Evolutionary conservation across 2,329 filamentous ascomycete genomes (phyloP), one percentile per base, ranked within the genome.

Genomic region (Cladosporium sp.): DNA sequence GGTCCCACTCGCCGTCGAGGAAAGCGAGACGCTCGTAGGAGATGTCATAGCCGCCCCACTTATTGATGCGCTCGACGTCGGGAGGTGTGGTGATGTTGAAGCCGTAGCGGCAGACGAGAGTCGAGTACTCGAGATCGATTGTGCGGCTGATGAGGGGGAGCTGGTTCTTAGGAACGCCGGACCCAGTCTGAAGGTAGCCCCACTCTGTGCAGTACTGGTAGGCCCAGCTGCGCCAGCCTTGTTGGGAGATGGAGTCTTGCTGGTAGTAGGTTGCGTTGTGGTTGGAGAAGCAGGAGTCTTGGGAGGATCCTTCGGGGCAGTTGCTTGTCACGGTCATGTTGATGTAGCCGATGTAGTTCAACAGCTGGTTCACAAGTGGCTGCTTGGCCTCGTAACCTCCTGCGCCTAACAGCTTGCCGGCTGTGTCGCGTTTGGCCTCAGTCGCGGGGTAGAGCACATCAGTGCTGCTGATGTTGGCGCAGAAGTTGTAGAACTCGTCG

Each of bases 1-100:
- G 90, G 68, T 95, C 91, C 57, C 83, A 83, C 61, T 89, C 82
- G 25, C 90, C 90, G 61, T 91, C 90, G 37, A 96, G 77, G 48
- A 89, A 81, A 2, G 91, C 91, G 0, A 96, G 81, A 1, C 90
- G 86, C 1, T 86, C 82, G 68, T 90, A 91, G 45, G 82, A 81
- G 64, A 94, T 86, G 42, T 70, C 63, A 71, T 85, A 89, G 12
- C 85, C 88, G 40, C 91, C 91, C 62, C 88, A 87, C 67, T 87
- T 85, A 77, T 95, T 94, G 71, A 94, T 84, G 0, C 77, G 77
- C 1, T 83, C 78, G 0, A 87, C 74, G 52, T 91, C 77, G 0
- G 90, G 81, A 0, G 81, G 82, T 0, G 75, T 71, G 0, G 81
- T 84, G 67, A 92, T 84, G 73, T 87, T 87, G 78, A 91, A 95